Evolutionary conservation across 2,329 filamentous ascomycete genomes (phyloP), one percentile per base, ranked within the genome.

Genomic region (Dactylellina sp.): DNA sequence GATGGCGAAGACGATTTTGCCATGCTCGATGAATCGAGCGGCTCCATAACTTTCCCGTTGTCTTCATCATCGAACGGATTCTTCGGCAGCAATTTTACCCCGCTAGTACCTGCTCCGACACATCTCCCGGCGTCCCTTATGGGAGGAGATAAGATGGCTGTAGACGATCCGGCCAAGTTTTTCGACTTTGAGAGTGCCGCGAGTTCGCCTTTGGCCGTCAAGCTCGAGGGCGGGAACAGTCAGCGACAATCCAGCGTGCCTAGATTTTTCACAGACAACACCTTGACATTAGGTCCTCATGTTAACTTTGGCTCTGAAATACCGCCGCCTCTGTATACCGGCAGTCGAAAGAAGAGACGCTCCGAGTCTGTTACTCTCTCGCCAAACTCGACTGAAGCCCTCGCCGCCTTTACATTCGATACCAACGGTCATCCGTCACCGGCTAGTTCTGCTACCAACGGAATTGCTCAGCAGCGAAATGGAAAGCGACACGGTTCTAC

Each of bases 151-250:
- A 75, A 62, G 32, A 66, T 75, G 62, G 40, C 42, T n/a, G 62
- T 68, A 28, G 71, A 68, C 32, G 71, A 75, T 14, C 57, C 71
- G 7, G 60, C 55, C 1, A 64, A 75, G 52, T 76, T 71, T 44
- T 77, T 77, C 56, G 76, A 77, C 39, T 77, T 77, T 28, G 72
- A 71, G 20, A 77, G 76, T 39, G 76, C 76, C 18, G 76, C 76
- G 7, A 77, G 76, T 52, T 77, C 76, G 12, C 76, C 76, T 1
- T 28, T 75, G 40, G 71, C 71, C n/a, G 68, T 75, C 0, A 68
- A 66, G 25, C 46, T 63, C 12, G 71, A 68, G 25, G 44, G 53
- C 14, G 40, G 47, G 16, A 68, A 22, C 52, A 59, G 37, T 35
- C 68, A 72, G 25, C 55, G 60, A 22, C 71, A 66, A 18, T 66